Evolutionary conservation across 106 monocot genomes (phyloP), one percentile per base, ranked within the genome.

Genomic region (Acorus gramineus): DNA sequence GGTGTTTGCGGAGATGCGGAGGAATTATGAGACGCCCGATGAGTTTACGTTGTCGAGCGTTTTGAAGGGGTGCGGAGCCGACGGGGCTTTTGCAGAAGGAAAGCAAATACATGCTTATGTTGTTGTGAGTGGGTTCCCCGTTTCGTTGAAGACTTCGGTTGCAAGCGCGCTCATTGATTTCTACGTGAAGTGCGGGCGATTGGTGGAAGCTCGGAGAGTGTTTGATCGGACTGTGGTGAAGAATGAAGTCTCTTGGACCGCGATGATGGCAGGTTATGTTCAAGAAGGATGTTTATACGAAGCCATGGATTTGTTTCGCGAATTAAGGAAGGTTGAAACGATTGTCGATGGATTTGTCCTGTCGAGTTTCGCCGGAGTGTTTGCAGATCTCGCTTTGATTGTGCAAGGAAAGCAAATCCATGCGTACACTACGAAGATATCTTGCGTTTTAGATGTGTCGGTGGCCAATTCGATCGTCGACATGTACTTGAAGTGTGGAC

Each of bases 401-500:
- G 75, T 73, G 44, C 79, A 79, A 43, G 83, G 76, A 47, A 79
- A 55, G 50, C 83, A 79, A 63, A 42, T 84, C 12, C 83, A 84
- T 64, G 71, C 56, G 44, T 75, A 57, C 42, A 52, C 73, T 6
- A 12, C 76, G 14, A 84, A 84, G 65, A 12, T 14, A 7, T 69
- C 76, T 5, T 72, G n/a, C n/a, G 73, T 74, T 4, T 54, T 9
- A 8, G 83, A 84, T 52, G 57, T 84, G 47, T 79, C 79, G 0
- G 76, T 76, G 11, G 72, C 64, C 3, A 79, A 84, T 49, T 79
- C 83, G 1, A 48, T 79, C 4, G 62, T 79, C 4, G 79, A 84
- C 44, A 69, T 84, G 79, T 84, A 84, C 72, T 53, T 73, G 53
- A 84, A 84, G 10, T 84, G 83, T 62, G 83, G 79, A 14, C 51